Evolutionary conservation across 2,329 filamentous ascomycete genomes (phyloP).

Genomic region (Lasiodiplodia gonubiensis): DNA sequence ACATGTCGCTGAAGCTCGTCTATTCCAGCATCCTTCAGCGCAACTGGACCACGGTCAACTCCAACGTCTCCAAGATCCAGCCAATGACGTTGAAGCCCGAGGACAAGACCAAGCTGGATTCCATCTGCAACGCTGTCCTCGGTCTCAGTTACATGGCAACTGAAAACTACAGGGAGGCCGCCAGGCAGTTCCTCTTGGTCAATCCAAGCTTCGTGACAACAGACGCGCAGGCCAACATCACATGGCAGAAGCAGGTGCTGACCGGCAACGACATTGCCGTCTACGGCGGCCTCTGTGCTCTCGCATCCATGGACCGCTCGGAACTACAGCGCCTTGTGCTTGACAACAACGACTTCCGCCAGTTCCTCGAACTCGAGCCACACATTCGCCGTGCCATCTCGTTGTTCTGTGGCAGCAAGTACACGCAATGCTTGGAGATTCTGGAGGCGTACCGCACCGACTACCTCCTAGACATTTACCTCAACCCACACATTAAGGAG

Average conservation of each 20-base stretch:
- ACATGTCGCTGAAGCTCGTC: conserved; percentile 80
- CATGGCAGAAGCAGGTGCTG: conserved; percentile 72
- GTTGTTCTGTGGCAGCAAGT: conserved; percentile 89
- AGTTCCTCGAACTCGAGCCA: conserved; percentile 88
- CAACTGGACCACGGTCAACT: conserved; percentile 74
- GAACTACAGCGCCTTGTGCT: conserved; percentile 78
- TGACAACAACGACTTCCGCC: conserved; percentile 83
- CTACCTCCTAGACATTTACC: conserved; percentile 87
- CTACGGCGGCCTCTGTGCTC: conserved; percentile 87
- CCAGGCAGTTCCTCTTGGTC: conserved; percentile 70
- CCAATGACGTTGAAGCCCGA: conserved; percentile 61
- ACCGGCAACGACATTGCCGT: conserved; percentile 88
- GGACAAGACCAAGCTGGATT: conserved; percentile 61
- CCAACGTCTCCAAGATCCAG: conserved; percentile 63
- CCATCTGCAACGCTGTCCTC: conserved; percentile 69
- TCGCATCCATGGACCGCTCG: conserved; percentile 84
- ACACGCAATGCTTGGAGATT: conserved; percentile 81
- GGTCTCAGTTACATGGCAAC: conserved; percentile 66
- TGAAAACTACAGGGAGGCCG: conserved; percentile 69
- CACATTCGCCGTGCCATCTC: conserved; percentile 90
- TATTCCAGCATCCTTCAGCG: conserved; percentile 75
- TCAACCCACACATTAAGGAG: conserved; percentile 72
- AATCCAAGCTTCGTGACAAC: conserved; percentile 56
- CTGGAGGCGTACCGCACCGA: conserved; percentile 82
- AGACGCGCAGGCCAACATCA: conserved; percentile 54